Base-by-base conservation (phyloP, 1,139 yeast genomes). In the Diutina sp. region DNA sequence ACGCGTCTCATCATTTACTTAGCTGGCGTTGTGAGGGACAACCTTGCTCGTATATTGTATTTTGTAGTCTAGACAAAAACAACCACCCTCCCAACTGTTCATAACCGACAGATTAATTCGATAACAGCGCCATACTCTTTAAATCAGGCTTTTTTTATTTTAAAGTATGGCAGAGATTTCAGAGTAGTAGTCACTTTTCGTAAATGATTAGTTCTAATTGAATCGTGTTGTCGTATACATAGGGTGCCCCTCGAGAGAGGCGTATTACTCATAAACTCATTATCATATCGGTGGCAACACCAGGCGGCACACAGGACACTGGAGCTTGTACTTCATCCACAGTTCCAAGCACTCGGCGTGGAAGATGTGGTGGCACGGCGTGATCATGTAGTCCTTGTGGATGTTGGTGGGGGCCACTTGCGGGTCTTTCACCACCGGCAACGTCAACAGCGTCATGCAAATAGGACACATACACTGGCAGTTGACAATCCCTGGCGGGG, bases 281-380 rank as follows among this genome's bases (percentile, higher is more conserved):
- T 18, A 32, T 16, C 59, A 83, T 55, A 81, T 67, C 4, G 97
- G 97, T 1, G 97, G 97, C 54, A 91, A 72, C 30, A 90, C 82
- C 60, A 83, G 83, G 64, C 98, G 78, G 69, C 98, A 91, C 3
- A 90, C 95, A 0, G 98, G 98, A 70, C 98, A 91, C 65, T 90
- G 97, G 56, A 91, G 70, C 64, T 91, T 87, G 64, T 90, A 87
- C 68, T 86, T 82, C 97, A 91, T 90, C 98, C 98, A 91, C 62
- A 80, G 83, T 65, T 89, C 96, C 62, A 91, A 73, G 71, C 98
- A 91, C 46, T 81, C 85, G 0, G 89, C 79, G 65, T 91, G 98
- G 77, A 90, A 91, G 9, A 90, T 83, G 68, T 91, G 98, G 56
- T 83, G 78, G 67, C 98, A 91, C 0, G 98, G 97, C 0, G 98